Evolutionary conservation across 2,329 filamentous ascomycete genomes (phyloP), one percentile per base, ranked within the genome.

Genomic region (Aspergillus pseudotamarii): DNA sequence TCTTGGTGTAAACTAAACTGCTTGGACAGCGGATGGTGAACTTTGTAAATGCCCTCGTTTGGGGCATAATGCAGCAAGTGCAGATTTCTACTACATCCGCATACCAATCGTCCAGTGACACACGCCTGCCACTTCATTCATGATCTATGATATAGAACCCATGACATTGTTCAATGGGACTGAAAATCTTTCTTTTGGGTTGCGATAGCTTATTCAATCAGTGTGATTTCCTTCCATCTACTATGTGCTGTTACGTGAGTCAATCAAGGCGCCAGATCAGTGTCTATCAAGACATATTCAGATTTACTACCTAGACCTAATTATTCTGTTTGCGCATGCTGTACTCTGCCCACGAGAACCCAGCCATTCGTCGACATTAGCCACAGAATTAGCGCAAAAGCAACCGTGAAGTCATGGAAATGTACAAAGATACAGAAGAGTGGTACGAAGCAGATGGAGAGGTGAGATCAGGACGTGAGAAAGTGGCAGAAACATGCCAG

Each of bases 321-420:
- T 50, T 51, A 38, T 23, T 32, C 46, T 51, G 34, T 45, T 41
- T 50, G 32, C 32, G 51, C 21, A 55, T 34, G 28, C 34, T 60
- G 41, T 54, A 19, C 28, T 23, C 34, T n/a, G 26, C 36, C n/a
- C 34, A 36, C 9, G 16, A 43, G 28, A 53, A 55, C 36, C 50
- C 32, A 54, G 58, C 54, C 53, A 61, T 50, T 58, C 43, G 53
- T 50, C 28, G 53, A 58, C 23, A 63, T 57, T 60, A 60, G 48
- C n/a, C 48, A 61, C 56, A 53, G 61, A 43, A 63, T 58, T 62
- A 63, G 54, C 54, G 60, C 59, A 66, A 58, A 53, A 70, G 66
- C 64, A 71, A 67, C 72, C 67, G 66, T 71, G 59, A 68, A 70
- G 66, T 74, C 69, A 67, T 73, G 66, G 68, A 67, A 68, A 71